Conservation (phyloP, 352 stramenopile genomes). For the Globisporangium iwayamae region DNA sequence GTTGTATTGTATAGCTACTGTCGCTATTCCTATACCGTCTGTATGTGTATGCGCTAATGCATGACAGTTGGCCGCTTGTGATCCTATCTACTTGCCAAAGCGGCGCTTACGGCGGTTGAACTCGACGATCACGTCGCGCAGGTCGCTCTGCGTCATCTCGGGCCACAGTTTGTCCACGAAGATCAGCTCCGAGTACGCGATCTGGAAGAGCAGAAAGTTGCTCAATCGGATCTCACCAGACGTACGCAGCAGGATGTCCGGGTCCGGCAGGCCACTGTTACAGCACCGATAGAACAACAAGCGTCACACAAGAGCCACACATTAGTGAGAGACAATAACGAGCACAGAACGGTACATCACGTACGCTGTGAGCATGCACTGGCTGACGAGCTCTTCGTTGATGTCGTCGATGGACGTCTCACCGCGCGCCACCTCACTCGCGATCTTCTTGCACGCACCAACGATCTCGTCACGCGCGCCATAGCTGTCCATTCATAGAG, state of each 20-base stretch:
- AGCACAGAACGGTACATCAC: conserved; percentile 10
- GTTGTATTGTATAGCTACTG: neutral
- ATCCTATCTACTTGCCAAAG: conserved; percentile 82
- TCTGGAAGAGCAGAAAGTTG: conserved; percentile 97
- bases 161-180: conserved; percentile 96
- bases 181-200: conserved; percentile 94
- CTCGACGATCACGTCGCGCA: conserved; percentile 75
- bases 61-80: neutral
- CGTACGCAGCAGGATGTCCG: conserved; percentile 94
- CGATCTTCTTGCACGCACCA: conserved; percentile 87
- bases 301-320: neutral
- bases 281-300: conserved; percentile 16
- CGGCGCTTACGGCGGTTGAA: conserved; percentile 86
- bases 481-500: conserved; percentile 71
- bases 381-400: conserved; percentile 69
- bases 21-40: neutral
- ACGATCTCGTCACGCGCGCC: conserved; percentile 95
- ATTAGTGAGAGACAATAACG: neutral
- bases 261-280: conserved; percentile 79
- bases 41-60: neutral
- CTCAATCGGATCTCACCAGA: conserved; percentile 93
- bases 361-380: conserved; percentile 81
- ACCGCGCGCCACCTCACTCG: conserved; percentile 71
- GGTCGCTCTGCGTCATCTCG: conserved; percentile 86
- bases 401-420: conserved; percentile 64